phyloP scores from a whole-genome alignment of 305 asterid genomes.

The Andrographis paniculata region DNA sequence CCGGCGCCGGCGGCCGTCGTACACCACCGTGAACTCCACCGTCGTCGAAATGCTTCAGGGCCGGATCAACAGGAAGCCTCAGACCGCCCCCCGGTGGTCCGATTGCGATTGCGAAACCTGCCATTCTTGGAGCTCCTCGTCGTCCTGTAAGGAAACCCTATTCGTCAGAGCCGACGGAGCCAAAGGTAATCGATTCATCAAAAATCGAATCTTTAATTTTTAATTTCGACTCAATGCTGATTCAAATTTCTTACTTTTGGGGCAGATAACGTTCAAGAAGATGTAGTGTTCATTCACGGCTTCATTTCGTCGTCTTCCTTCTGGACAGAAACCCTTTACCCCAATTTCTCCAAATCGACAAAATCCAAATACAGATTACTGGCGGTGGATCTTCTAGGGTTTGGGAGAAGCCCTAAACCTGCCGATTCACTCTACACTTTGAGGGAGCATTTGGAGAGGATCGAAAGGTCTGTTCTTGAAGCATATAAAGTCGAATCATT shows the following conservation, averaged over 20 bases:
- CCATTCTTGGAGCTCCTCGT: slow-evolving; percentile 56
- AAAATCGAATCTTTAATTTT: background rate
- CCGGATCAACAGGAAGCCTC: slow-evolving; percentile 34
- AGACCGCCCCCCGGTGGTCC: slow-evolving; percentile 50
- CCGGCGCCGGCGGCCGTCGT: slow-evolving; percentile 19
- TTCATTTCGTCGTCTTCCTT: slow-evolving; percentile 79
- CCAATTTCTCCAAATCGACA: slow-evolving; percentile 59
- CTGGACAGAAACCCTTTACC: slow-evolving; percentile 90
- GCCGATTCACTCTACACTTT: slow-evolving; percentile 70
- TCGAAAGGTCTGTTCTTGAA: slow-evolving; percentile 62
- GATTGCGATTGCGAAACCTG: slow-evolving; percentile 87
- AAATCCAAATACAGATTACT: slow-evolving; percentile 65
- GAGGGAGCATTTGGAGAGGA: slow-evolving; percentile 85
- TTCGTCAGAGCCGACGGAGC: slow-evolving; percentile 71
- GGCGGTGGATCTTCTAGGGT: slow-evolving; percentile 85
- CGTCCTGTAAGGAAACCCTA: slow-evolving; percentile 49
- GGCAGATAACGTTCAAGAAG: slow-evolving; percentile 61
- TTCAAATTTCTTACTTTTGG: too few relatives aligned
- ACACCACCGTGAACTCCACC: slow-evolving; percentile 51
- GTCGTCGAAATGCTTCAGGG: slow-evolving; percentile 68
- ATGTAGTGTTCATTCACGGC: slow-evolving; percentile 87
- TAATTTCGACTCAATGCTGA: background rate
- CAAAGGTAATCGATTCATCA: slow-evolving; percentile 28
- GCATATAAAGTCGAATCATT: slow-evolving; percentile 62
- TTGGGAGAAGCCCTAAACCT: slow-evolving; percentile 91